These are phyloP conservation scores for Yarrowia sp. DNA, from an alignment of 805 yeast genomes.

Conservation along the genomic window DNA sequence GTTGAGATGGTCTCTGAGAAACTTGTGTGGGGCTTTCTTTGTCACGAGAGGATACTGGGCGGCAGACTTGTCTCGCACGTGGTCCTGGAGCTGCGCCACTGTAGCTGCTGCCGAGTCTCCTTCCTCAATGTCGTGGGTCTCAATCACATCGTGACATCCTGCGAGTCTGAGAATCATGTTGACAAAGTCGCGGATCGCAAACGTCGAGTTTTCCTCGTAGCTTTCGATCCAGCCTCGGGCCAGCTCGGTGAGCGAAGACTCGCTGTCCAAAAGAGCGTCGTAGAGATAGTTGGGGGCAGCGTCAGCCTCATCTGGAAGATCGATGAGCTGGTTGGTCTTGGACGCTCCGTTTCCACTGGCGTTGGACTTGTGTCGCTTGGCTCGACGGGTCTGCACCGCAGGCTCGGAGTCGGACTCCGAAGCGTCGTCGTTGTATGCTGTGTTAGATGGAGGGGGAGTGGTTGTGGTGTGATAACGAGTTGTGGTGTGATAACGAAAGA, in stretches of 20 bases:
- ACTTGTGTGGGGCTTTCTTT: conserved; percentile 56
- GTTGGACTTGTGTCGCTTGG: conserved; percentile 30
- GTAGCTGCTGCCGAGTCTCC: conserved; percentile 76
- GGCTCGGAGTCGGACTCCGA: conserved; percentile 20
- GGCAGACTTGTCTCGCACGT: conserved; percentile 62
- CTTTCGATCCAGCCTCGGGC: conserved; percentile 66
- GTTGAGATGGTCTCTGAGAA: conserved; percentile 61
- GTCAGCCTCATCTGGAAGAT: conserved; percentile 33
- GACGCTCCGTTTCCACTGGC: conserved; percentile 4
- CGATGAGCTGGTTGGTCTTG: conserved; percentile 24
- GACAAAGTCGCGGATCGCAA: conserved; percentile 66
- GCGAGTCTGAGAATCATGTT: conserved; percentile 73
- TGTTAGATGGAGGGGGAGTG: background rate
- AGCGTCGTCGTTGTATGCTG: conserved; percentile 30
- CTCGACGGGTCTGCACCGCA: background rate
- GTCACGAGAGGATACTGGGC: conserved; percentile 76
- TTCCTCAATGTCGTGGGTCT: conserved; percentile 76
- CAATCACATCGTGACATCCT: conserved; percentile 72
- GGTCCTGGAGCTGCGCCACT: conserved; percentile 70
- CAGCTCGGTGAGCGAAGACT: conserved; percentile 58
- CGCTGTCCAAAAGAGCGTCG: conserved; percentile 59
- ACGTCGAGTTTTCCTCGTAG: conserved; percentile 55
- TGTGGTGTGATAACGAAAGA: too few relatives aligned
- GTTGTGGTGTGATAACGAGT: too few relatives aligned
- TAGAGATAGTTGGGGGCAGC: conserved; percentile 37